phyloP scores from a whole-genome alignment of 768 basidiomycete genomes.

The Trametes gibbosa region DNA sequence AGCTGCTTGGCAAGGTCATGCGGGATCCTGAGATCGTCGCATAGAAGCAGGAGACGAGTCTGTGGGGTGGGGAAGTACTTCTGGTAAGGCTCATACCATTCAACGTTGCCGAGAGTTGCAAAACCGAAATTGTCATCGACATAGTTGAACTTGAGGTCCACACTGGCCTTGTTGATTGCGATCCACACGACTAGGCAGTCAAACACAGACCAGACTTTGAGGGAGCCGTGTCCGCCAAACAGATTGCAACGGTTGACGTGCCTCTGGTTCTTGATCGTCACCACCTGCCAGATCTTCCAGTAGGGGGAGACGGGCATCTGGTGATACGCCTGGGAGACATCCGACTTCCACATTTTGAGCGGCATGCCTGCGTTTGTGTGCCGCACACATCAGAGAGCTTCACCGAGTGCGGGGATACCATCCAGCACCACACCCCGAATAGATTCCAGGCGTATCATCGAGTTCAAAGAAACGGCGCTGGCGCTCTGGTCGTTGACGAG shows the following conservation, averaged over 20 bases:
- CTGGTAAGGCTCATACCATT: conserved; percentile 33
- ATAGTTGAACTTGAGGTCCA: conserved; percentile 22
- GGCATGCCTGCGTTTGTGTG: too few species aligned
- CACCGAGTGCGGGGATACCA: too few species aligned
- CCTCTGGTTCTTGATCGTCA: conserved; percentile 26
- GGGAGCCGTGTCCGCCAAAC: conserved; percentile 32
- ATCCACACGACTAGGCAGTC: conserved; percentile 38
- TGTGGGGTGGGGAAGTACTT: conserved; percentile 32
- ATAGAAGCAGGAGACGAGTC: conserved; percentile 34
- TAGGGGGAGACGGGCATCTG: conserved; percentile 25
- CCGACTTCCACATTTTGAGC: conserved; percentile 26
- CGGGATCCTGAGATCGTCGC: conserved; percentile 39
- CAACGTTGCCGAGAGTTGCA: conserved; percentile 32
- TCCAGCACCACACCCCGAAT: too few species aligned
- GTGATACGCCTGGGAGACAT: conserved; percentile 26
- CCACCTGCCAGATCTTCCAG: conserved; percentile 35
- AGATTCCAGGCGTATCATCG: too few species aligned
- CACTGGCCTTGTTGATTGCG: conserved; percentile 23
- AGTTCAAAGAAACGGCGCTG: conserved; percentile 35
- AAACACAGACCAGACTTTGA: conserved; percentile 29
- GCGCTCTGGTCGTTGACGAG: conserved; percentile 41
- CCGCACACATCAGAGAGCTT: conserved; percentile 11
- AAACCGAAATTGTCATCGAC: too few species aligned
- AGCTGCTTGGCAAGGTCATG: conserved; percentile 41
- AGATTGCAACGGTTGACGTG: conserved; percentile 33